These are phyloP conservation scores for Cinnamomum micranthum DNA, from an alignment of 164 flowering plant genomes.

Conservation along the genomic window DNA sequence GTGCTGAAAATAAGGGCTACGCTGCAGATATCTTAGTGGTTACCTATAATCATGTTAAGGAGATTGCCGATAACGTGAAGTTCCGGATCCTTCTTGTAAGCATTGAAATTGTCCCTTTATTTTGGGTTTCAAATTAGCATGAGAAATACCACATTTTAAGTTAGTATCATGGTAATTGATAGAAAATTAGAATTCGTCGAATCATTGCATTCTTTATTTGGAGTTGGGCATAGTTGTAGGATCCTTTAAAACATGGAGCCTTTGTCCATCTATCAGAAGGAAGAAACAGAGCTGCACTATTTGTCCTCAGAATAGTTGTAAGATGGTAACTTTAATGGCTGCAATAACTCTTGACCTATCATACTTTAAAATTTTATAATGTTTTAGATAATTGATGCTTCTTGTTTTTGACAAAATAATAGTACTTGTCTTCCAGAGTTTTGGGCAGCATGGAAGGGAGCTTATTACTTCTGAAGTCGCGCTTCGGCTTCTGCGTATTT, in stretches of 20 bases:
- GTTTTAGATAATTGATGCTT: conserved; percentile 65
- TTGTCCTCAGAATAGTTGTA: not conserved
- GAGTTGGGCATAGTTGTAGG: not conserved
- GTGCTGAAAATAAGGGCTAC: conserved; percentile 65
- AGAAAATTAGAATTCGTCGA: not conserved
- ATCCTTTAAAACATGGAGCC: not conserved
- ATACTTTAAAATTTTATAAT: not conserved
- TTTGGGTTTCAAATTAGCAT: not conserved
- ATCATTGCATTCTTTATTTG: too few species aligned
- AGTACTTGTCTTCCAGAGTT: conserved; percentile 99
- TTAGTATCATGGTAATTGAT: not conserved
- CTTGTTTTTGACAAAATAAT: conserved; percentile 92
- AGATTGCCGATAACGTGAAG: conserved; percentile 53
- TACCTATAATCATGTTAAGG: conserved; percentile 53
- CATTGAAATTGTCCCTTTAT: conserved; percentile 1
- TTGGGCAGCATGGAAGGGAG: conserved; percentile 99
- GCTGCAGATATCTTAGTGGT: conserved; percentile 66
- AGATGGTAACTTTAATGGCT: not conserved
- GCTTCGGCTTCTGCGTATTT: conserved; percentile 61
- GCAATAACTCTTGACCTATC: not conserved
- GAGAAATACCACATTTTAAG: not conserved
- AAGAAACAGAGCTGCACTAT: not conserved
- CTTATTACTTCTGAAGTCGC: conserved; percentile 96
- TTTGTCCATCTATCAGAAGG: not conserved
- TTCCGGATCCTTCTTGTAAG: conserved; percentile 92